Base-by-base conservation (phyloP, 768 basidiomycete species). In the Naganishia friedmannii region DNA sequence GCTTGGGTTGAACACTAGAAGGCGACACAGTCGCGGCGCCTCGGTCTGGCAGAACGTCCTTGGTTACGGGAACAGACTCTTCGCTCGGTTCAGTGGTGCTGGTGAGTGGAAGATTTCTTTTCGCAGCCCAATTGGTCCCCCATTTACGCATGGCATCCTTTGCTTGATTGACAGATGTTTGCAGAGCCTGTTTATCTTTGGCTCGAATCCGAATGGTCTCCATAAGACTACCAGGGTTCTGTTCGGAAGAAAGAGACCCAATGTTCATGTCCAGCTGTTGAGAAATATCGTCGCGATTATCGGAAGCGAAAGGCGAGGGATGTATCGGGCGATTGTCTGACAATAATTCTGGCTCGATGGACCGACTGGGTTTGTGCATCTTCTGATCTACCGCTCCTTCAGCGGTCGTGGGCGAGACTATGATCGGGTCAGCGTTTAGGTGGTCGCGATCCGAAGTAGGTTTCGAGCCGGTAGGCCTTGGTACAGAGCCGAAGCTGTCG, bases 61-160 rank as follows among this genome's bases (percentile, higher is more conserved):
- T 31, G 19, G 15, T 23, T 3, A 15, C 23, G 26, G 21, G 21
- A 1, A 15, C 2, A 19, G 74, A 70, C 34, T 66, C 58, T 12
- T 70, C 67, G 15, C 56, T 53, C 17, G 74, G 74, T 28, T 32
- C 42, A 10, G 68, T 51, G 10, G 67, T 54, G 15, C 56, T 37
- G 0, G 67, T 63, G 32, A 37, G 31, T 37, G 31, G 32, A 10
- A 45, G 9, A 21, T 69, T 69, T 0, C 81, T 58, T 67, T 80
- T 86, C 83, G 79, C 78, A 6, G 78, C 77, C 89, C 91, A 93
- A 69, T 87, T 91, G 31, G 88, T 88, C 28, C 92, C 88, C 92
- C 92, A 95, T 78, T 95, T 95, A 70, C 89, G 88, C 85, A 96
- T 89, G 10, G 90, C 86, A 77, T 96, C 94, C 78, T 89, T 90